These are phyloP conservation scores for Pulveroboletus sp. DNA, from an alignment of 768 basidiomycete genomes.

Conservation along the genomic window DNA sequence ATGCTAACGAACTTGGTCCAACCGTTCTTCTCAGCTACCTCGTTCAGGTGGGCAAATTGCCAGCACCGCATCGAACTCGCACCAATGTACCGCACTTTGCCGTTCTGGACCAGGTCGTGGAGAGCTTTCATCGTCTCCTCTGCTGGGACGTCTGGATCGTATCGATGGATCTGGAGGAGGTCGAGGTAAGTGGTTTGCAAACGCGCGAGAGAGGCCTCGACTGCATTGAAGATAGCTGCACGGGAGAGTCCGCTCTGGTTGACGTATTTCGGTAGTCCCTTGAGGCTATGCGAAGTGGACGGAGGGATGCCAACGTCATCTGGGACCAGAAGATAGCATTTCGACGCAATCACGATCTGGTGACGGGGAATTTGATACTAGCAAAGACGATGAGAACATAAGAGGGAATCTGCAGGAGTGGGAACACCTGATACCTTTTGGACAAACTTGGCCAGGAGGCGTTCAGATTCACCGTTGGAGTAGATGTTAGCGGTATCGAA, in stretches of 20 bases:
- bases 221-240: constrained; percentile 36
- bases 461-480: constrained; percentile 35
- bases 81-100: constrained; percentile 50
- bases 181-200: constrained; percentile 36
- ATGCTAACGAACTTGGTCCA: constrained; percentile 55
- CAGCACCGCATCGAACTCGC: constrained; percentile 44
- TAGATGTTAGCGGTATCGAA: constrained; percentile 39
- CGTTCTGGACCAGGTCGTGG: constrained; percentile 44
- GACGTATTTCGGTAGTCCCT: constrained; percentile 15
- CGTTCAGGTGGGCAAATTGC: constrained; percentile 43
- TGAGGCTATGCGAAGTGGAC: neutral
- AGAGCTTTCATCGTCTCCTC: constrained; percentile 49
- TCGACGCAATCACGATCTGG: constrained; percentile 31
- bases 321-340: constrained; percentile 18
- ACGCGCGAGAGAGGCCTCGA: constrained; percentile 34
- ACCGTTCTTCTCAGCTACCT: constrained; percentile 39
- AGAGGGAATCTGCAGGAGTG: neutral
- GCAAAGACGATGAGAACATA: neutral
- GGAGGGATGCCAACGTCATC: constrained; percentile 1
- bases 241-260: constrained; percentile 36
- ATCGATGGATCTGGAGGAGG: constrained; percentile 43
- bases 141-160: constrained; percentile 32
- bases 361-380: constrained; percentile 32
- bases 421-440: constrained; percentile 24
- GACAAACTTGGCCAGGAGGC: constrained; percentile 34